Conservation (phyloP, 1,284 basidiomycete genomes). For the Ganoderma lingzhi region DNA sequence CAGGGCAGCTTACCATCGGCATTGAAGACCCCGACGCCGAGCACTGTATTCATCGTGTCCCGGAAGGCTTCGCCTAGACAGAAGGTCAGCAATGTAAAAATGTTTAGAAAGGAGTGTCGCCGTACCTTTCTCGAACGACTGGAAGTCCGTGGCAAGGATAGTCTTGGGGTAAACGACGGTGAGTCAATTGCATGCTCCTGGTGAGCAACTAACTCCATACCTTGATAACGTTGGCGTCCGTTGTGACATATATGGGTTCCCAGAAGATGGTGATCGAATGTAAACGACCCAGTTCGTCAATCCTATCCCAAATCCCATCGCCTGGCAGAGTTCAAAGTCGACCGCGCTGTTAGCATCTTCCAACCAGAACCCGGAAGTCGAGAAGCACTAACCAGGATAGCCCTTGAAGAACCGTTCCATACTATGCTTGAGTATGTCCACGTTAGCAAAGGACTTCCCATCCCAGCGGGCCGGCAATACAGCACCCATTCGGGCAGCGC, state of each 20-base stretch:
- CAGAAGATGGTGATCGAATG: conserved; percentile 14
- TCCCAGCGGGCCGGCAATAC: conserved; percentile 31
- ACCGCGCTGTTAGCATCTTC: background rate
- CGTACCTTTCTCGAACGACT: conserved; percentile 35
- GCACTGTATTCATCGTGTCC: conserved; percentile 28
- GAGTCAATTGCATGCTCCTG: background rate
- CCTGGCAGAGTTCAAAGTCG: conserved; percentile 5
- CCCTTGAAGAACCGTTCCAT: conserved; percentile 21
- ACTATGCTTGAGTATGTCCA: conserved; percentile 25
- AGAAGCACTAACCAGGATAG: conserved; percentile 26
- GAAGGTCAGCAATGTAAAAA: too few relatives aligned
- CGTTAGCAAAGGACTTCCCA: conserved; percentile 24
- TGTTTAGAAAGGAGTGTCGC: background rate
- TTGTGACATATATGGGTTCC: conserved; percentile 17
- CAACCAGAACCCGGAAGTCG: background rate
- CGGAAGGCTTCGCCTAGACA: conserved; percentile 19
- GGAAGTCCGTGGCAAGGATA: conserved; percentile 36
- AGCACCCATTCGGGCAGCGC: conserved; percentile 26
- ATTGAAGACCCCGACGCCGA: conserved; percentile 35
- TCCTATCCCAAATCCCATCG: conserved; percentile 25
- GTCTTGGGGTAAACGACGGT: conserved; percentile 20
- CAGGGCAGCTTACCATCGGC: conserved; percentile 25
- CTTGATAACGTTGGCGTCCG: conserved; percentile 24
- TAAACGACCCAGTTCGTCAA: conserved; percentile 22
- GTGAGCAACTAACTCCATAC: background rate